Evolutionary conservation across 306 rosid species (phyloP).

Genomic region (Begonia loranthoides): DNA sequence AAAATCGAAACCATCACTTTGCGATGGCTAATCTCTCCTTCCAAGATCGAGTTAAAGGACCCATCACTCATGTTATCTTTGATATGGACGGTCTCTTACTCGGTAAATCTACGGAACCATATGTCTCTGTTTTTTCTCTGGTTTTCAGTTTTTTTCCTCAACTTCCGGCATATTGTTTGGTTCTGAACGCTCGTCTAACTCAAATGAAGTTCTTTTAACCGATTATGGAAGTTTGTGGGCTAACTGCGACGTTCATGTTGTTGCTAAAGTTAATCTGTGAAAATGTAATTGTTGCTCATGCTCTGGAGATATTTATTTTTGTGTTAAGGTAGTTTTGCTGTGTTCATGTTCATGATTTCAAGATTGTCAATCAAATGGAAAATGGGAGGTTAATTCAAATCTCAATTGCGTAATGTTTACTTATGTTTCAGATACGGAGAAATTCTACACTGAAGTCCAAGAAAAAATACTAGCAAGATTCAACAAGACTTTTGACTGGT

Average conservation of each 20-base stretch:
- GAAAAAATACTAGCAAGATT: constrained; percentile 66
- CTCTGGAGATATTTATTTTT: no score
- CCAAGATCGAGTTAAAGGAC: constrained; percentile 14
- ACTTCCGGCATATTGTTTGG: neutral
- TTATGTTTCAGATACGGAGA: constrained; percentile 62
- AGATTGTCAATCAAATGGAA: neutral
- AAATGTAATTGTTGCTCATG: no score
- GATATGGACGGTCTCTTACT: constrained; percentile 97
- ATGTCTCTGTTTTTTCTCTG: neutral
- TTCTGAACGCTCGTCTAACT: neutral
- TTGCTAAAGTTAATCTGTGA: no score
- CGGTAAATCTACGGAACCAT: constrained; percentile 29
- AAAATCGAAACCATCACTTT: neutral
- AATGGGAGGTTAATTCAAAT: neutral
- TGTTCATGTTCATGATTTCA: neutral
- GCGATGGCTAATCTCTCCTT: constrained; percentile 38
- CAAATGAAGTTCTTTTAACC: neutral
- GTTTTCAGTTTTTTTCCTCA: neutral
- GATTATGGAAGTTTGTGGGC: neutral
- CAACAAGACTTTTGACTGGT: constrained; percentile 81
- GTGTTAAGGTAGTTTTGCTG: no score
- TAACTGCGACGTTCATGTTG: no score
- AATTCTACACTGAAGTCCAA: constrained; percentile 75
- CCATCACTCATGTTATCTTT: constrained; percentile 57
- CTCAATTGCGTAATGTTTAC: constrained; percentile 3